Evolutionary conservation across 257 asterid genomes (phyloP).

Genomic region (Eucommia ulmoides): DNA sequence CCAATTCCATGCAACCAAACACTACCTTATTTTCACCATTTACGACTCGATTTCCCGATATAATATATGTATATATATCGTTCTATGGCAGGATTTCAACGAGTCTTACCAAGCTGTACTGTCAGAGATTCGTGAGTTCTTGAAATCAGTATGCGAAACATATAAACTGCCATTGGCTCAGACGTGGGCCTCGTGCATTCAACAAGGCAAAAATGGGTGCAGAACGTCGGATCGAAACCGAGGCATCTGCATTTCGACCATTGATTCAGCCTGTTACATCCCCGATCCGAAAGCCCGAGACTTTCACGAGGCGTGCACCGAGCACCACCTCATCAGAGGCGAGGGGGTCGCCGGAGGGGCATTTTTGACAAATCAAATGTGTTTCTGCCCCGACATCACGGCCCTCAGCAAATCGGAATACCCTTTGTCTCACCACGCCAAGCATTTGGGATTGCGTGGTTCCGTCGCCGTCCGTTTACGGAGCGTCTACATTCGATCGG

Average conservation of each 20-base stretch:
- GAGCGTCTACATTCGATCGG: slow-evolving; percentile 39
- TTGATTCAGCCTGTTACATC: slow-evolving; percentile 58
- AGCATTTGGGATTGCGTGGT: slow-evolving; percentile 34
- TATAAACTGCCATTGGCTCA: slow-evolving; percentile 68
- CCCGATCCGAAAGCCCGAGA: slow-evolving; percentile 37
- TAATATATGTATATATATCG: no score
- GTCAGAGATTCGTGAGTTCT: slow-evolving; percentile 41
- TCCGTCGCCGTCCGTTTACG: slow-evolving; percentile 75
- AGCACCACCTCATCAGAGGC: slow-evolving; percentile 76
- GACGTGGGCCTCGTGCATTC: slow-evolving; percentile 64
- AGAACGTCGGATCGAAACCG: slow-evolving; percentile 53
- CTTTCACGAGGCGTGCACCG: slow-evolving; percentile 70
- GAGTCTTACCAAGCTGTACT: slow-evolving; percentile 51
- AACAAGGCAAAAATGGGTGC: slow-evolving; percentile 57
- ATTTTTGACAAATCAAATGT: slow-evolving; percentile 56
- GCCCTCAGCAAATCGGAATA: slow-evolving; percentile 59
- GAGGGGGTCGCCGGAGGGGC: slow-evolving; percentile 78
- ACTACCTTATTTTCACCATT: no score
- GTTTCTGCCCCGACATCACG: slow-evolving; percentile 54
- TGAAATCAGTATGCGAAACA: slow-evolving; percentile 41
- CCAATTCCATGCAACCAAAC: no score
- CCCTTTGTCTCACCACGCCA: slow-evolving; percentile 68
- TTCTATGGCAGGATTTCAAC: slow-evolving; percentile 38
- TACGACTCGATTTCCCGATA: no score
- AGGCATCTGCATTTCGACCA: slow-evolving; percentile 47